Evolutionary conservation across 2,329 filamentous ascomycete species (phyloP).

Genomic region (Sarocladium strictum): DNA sequence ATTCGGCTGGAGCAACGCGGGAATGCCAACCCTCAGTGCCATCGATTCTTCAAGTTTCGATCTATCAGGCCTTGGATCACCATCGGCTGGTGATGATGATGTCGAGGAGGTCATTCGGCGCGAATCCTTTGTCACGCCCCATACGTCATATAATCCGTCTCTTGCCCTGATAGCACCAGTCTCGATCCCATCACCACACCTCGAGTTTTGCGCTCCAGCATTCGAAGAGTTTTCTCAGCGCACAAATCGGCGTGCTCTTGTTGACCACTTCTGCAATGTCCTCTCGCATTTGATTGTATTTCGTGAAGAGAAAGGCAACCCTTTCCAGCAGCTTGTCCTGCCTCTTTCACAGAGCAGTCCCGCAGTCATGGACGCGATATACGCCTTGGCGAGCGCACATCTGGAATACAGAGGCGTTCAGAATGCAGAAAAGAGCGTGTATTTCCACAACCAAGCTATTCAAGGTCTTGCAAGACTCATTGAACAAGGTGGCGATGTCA

Average conservation of each 20-base stretch:
- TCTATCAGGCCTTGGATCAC: not conserved
- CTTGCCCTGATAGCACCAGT: conserved; percentile 20
- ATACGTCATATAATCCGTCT: conserved; percentile 16
- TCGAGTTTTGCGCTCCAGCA: conserved; percentile 46
- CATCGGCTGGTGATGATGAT: conserved; percentile 17
- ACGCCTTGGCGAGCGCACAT: conserved; percentile 78
- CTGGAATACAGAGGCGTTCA: conserved; percentile 59
- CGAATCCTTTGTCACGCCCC: conserved; percentile 12
- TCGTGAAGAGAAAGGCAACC: conserved; percentile 55
- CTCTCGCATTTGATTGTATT: conserved; percentile 61
- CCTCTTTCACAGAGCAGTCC: conserved; percentile 49
- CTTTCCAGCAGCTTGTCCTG: conserved; percentile 57
- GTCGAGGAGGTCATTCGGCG: conserved; percentile 23
- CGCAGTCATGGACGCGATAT: conserved; percentile 74
- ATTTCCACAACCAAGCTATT: conserved; percentile 55
- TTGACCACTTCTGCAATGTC: conserved; percentile 59
- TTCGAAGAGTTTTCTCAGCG: conserved; percentile 53
- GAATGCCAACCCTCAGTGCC: not conserved
- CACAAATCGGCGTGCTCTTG: conserved; percentile 46
- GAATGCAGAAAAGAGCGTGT: conserved; percentile 48
- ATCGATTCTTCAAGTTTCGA: conserved; percentile 1
- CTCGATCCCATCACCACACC: conserved; percentile 22
- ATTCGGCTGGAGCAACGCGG: not conserved
- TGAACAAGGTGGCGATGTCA: conserved; percentile 41
- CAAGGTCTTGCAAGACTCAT: conserved; percentile 53